Evolutionary conservation across 1,139 yeast genomes (phyloP).

Genomic region (Geotrichum candidum): DNA sequence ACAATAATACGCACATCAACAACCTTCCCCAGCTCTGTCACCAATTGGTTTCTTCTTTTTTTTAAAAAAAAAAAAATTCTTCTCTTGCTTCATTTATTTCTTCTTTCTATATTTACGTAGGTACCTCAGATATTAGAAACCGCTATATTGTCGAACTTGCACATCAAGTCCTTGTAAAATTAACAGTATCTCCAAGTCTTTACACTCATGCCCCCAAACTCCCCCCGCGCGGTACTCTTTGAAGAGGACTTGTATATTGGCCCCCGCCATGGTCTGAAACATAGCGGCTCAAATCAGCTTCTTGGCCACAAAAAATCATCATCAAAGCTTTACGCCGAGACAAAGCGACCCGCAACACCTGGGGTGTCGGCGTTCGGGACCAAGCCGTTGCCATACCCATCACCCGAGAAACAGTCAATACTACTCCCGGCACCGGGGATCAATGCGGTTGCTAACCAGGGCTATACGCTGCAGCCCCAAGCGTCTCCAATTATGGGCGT

Average conservation of each 20-base stretch:
- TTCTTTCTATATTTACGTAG: no score
- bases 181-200: no score
- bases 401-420: background rate
- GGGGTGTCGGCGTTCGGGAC: background rate
- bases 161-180: no score
- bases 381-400: background rate
- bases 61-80: no score
- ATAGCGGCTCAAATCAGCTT: background rate
- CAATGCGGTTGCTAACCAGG: background rate
- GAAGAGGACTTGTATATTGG: background rate
- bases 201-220: background rate
- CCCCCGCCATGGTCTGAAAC: background rate
- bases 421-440: background rate
- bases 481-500: background rate
- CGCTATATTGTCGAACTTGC: no score
- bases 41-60: no score
- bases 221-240: background rate
- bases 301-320: background rate
- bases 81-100: no score
- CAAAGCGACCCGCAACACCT: background rate
- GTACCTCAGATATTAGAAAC: no score
- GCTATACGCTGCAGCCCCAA: background rate
- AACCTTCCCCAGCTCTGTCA: no score
- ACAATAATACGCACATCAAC: no score
- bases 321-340: background rate